Base-by-base conservation (phyloP, 257 asterid species). In the Primulina huaijiensis region DNA sequence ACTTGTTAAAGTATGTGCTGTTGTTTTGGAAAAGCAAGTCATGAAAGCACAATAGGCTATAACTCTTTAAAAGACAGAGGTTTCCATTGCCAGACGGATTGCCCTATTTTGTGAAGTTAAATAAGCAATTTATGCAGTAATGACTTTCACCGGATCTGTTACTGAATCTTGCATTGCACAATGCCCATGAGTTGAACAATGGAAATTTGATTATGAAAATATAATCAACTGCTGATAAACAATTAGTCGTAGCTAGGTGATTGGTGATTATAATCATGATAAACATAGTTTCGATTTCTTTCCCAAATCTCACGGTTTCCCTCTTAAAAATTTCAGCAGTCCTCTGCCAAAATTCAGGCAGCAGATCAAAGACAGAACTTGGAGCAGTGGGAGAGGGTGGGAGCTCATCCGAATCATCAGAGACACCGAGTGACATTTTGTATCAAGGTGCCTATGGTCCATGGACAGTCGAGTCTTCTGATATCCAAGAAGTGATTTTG, bases 361-460 rank as follows among this genome's bases (percentile, higher is more conserved):
- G 6, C n/a, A 3, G 53, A n/a, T 12, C 53, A 12, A 12, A 3
- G 17, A 10, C 53, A 11, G 7, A 43, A 43, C 53, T 43, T 43
- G 53, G 53, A 12, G 53, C 53, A 2, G 53, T 43, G 4, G 53
- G 53, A 43, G 53, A 43, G 53, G 53, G 53, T 12, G 53, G 53
- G 53, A 43, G 53, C 53, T 43, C 53, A 43, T 3, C 53, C n/a
- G 77, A 85, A 16, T 53, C 74, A 35, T 55, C 74, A 67, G 65
- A 77, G 59, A 19, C 82, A 19, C 1, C 76, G 53, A 43, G n/a
- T 12, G n/a, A 43, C 27, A 77, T 81, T 29, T 81, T 81, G 55
- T 90, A 87, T 72, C 92, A 72, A 74, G 98, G 98, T 59, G 77
- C 78, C 43, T 92, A 90, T 77, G 97, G 96, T 38, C 95, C 98